Evolutionary conservation across 805 yeast genomes (phyloP).

Genomic region (Saccharomycopsis fodiens): DNA sequence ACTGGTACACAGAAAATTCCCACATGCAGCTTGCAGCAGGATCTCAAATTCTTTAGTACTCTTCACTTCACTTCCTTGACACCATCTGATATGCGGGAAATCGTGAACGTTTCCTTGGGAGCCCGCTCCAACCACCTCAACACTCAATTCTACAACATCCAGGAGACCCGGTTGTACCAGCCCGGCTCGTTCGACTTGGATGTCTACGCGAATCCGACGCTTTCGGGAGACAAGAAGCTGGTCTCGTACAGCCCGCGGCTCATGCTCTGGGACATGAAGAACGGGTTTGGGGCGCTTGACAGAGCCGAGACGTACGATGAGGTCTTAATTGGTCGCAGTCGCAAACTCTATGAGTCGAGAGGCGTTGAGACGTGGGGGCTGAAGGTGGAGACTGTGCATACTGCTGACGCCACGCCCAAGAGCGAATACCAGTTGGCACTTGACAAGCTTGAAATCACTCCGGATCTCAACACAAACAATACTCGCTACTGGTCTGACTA

Average conservation of each 20-base stretch:
- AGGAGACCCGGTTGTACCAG: constrained; percentile 60
- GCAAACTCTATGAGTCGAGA: constrained; percentile 23
- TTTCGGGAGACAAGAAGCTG: constrained; percentile 32
- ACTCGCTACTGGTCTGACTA: constrained; percentile 78
- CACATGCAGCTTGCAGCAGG: background rate
- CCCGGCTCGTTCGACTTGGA: constrained; percentile 32
- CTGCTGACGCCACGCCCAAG: constrained; percentile 34
- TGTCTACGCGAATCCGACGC: constrained; percentile 39
- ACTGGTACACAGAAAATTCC: background rate
- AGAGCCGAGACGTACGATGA: constrained; percentile 40
- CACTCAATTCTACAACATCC: constrained; percentile 76
- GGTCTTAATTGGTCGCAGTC: constrained; percentile 35
- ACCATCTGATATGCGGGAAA: constrained; percentile 50
- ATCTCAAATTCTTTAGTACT: background rate
- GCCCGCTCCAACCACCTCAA: constrained; percentile 67
- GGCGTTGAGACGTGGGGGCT: constrained; percentile 22
- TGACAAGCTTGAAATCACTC: constrained; percentile 36
- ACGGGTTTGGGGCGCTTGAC: constrained; percentile 68
- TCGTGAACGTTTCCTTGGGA: constrained; percentile 65
- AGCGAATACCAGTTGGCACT: constrained; percentile 58
- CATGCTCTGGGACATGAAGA: constrained; percentile 68
- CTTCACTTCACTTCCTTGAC: background rate
- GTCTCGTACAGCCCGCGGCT: constrained; percentile 76
- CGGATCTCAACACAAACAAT: constrained; percentile 28
- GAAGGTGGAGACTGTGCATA: constrained; percentile 25